Percentiles rank a stretch among this genome's conserved stretches.
Conservation (phyloP, 352 stramenopile genomes). For the Phytophthora europaea region DNA sequence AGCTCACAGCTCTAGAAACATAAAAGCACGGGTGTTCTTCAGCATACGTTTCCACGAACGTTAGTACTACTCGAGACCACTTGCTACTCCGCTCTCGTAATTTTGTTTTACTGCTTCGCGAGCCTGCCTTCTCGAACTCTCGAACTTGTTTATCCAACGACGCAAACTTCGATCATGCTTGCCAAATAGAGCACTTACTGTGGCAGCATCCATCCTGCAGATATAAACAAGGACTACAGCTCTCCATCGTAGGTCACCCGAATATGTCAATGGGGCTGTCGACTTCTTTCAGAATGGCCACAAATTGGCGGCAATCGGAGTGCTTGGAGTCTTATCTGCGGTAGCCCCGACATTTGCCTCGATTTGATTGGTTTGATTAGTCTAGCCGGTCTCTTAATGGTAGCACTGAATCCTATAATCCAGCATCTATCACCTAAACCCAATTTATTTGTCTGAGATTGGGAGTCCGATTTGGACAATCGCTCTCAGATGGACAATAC, state of each 20-base stretch:
- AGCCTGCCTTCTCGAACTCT: constrained; percentile 20
- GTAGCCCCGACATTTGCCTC: not conserved
- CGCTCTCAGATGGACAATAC: no score
- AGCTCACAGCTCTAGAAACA: constrained; percentile 29
- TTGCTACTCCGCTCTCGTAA: not conserved
- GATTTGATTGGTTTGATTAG: not conserved
- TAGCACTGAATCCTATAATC: no score
- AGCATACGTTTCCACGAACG: constrained; percentile 27
- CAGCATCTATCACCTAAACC: no score
- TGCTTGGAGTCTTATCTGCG: not conserved
- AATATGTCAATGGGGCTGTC: constrained; percentile 11
- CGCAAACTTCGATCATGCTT: constrained; percentile 2
- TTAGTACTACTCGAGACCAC: constrained; percentile 9
- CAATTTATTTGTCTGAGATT: no score
- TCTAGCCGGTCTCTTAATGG: no score
- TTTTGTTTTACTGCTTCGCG: not conserved
- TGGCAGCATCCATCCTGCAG: constrained; percentile 19
- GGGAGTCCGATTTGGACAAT: no score
- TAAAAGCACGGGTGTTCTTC: constrained; percentile 40
- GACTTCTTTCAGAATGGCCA: not conserved
- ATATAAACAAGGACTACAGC: constrained; percentile 28
- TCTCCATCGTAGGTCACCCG: constrained; percentile 27
- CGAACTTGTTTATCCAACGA: constrained; percentile 21
- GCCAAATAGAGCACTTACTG: constrained; percentile 13
- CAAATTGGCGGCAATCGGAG: not conserved